Evolutionary conservation across 2,329 filamentous ascomycete genomes (phyloP), one percentile per base, ranked within the genome.

Genomic region (Thielaviopsis populi): DNA sequence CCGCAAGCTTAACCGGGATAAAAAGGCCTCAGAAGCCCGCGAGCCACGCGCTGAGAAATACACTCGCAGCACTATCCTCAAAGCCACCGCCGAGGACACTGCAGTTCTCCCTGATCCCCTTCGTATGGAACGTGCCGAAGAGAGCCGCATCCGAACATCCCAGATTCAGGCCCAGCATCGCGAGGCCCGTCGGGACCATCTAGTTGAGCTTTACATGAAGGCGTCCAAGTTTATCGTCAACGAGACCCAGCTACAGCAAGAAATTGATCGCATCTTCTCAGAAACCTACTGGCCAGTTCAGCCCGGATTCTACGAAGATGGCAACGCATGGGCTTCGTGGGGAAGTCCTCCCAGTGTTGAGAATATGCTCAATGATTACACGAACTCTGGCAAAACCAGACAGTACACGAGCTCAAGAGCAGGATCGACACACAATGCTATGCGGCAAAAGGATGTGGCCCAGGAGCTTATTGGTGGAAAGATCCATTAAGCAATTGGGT

Each of bases 201-300:
- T 99, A 37, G 89, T 96, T 74, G 85, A 89, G 65, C 81, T 99
- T 13, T 99, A 99, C 75, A 88, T 94, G 76, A 88, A 91, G 69
- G 91, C 94, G 4, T 83, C 87, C 30, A 78, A 83, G 46, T 99
- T 97, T 75, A 96, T 99, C 71, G 85, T 90, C 19, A 85, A 81
- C 27, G 91, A 95, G 72, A 76, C 80, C 61, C 86, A 95, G 72
- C 81, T 99, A 41, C 81, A 88, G 69, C 78, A 78, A 17, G 81
- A 84, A 68, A 85, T 96, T 64, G 87, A 95, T 24, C 76, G 79
- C 67, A 79, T 86, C n/a, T 99, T 96, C 75, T 80, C 83, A 17
- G 83, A 84, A 30, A 79, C 83, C 67, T 77, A 77, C 73, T 83
- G 80, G 72, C 72, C 70, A 72, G 71, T 70, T 61, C 67, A 71